Base-by-base conservation (phyloP, 768 basidiomycete genomes). In the Tremella fuciformis region DNA sequence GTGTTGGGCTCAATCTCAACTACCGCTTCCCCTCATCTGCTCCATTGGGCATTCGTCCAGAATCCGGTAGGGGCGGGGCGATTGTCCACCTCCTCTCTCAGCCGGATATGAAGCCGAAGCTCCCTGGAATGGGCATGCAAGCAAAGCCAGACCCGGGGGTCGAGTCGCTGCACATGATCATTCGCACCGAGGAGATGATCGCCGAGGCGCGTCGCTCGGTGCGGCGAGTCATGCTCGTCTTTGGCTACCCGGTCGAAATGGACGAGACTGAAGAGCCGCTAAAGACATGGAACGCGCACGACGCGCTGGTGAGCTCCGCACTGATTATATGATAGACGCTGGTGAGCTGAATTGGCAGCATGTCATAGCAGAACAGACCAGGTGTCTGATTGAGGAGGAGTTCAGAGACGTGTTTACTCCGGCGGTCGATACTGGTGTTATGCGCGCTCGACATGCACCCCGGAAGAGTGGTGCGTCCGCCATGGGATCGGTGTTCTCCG, bases 11-110 rank as follows among this genome's bases (percentile, higher is more conserved):
- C 8, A 29, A 24, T 38, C 48, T 61, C 53, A 55, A 53, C 19
- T 59, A 38, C 51, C 58, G 70, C n/a, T 72, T 69, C 60, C 67
- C 67, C 2, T 69, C 67, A 6, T 66, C 70, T 1, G 59, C 67
- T 13, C 42, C 42, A 4, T 42, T 41, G 16, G 50, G 56, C 2
- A 53, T 63, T 9, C 50, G 65, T 25, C 52, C 29, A 46, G 55
- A 48, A 50, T 49, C 54, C 11, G 46, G 59, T 3, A 49, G 42
- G 15, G 58, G 57, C 19, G 65, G 70, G 2, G 67, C 71, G 2
- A 67, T 73, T 26, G 58, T 73, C 2, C 71, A 73, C 58, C 55
- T 70, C 8, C 58, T 73, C n/a, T 46, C 42, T 18, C 42, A 46
- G 16, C 42, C 42, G 22, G 19, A 26, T 18, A 16, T 3, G 13